phyloP scores from a whole-genome alignment of 2,329 filamentous ascomycete genomes.

The Chrysosphaeria jannelii region DNA sequence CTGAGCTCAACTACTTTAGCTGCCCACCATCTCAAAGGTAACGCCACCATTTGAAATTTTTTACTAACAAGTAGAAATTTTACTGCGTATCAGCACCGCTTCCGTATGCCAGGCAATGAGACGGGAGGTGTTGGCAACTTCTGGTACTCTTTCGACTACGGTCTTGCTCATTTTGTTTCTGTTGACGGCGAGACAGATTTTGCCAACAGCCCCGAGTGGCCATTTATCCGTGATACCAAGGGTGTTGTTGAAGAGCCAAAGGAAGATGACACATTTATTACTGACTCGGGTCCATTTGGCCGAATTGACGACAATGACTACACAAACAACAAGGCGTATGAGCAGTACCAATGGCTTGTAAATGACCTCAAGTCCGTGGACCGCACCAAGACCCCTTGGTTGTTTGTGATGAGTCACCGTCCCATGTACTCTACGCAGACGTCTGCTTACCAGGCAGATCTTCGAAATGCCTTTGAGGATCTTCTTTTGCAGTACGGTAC shows the following conservation, averaged over 20 bases:
- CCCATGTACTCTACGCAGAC: slow-evolving; percentile 5
- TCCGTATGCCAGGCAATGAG: slow-evolving; percentile 18
- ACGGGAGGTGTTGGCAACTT: slow-evolving; percentile 16
- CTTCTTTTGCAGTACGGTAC: slow-evolving; percentile 14
- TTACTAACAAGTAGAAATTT: no score
- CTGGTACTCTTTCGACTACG: slow-evolving; percentile 24
- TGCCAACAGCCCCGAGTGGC: slow-evolving; percentile 14
- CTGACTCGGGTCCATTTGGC: slow-evolving; percentile 19
- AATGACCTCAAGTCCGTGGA: slow-evolving; percentile 5
- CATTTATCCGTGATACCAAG: slow-evolving; percentile 13
- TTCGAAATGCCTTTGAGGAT: slow-evolving; percentile 15
- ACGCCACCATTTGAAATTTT: no score
- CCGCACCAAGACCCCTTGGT: slow-evolving; percentile 5
- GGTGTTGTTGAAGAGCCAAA: slow-evolving; percentile 12
- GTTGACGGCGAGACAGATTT: slow-evolving; percentile 18
- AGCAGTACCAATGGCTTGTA: slow-evolving; percentile 11
- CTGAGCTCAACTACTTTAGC: slow-evolving; percentile 17
- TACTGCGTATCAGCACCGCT: slow-evolving; percentile 19
- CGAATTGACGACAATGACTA: slow-evolving; percentile 10
- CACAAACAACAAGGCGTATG: slow-evolving; percentile 13
- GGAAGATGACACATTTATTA: slow-evolving; percentile 13
- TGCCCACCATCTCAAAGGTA: slow-evolving; percentile 19
- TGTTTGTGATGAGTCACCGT: slow-evolving; percentile 5
- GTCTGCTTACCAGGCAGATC: slow-evolving; percentile 13
- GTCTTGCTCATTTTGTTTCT: slow-evolving; percentile 18